These are phyloP conservation scores for Eimeria brunetti DNA, from an alignment of 169 alveolate genomes.

Conservation along the genomic window DNA sequence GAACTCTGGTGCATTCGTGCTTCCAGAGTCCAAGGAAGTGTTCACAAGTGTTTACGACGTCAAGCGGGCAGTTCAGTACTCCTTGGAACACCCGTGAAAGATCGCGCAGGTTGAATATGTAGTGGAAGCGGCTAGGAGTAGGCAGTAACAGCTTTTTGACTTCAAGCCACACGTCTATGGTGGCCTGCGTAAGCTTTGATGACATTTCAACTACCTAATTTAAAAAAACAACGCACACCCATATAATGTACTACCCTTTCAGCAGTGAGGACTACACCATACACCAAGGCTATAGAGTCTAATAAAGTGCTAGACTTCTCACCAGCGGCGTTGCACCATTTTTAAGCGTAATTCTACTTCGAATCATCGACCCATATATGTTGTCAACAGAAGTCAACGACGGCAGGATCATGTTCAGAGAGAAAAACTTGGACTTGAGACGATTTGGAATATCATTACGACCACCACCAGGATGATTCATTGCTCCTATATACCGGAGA, in stretches of 20 bases:
- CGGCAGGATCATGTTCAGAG: constrained; percentile 97
- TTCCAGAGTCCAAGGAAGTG: constrained; percentile 94
- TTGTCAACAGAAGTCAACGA: constrained; percentile 95
- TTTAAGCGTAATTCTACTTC: constrained; percentile 94
- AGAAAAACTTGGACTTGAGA: constrained; percentile 95
- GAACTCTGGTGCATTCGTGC: constrained; percentile 97
- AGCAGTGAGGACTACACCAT: not conserved
- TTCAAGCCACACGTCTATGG: constrained; percentile 94
- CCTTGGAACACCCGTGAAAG: constrained; percentile 98
- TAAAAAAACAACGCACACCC: constrained; percentile 57
- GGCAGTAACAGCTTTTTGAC: constrained; percentile 87
- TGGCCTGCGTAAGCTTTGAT: constrained; percentile 91
- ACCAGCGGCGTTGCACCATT: constrained; percentile 79
- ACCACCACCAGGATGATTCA: constrained; percentile 98
- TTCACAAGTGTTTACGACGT: constrained; percentile 85
- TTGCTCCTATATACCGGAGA: constrained; percentile 95
- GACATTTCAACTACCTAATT: constrained; percentile 90
- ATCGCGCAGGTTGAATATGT: constrained; percentile 97
- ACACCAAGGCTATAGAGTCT: not conserved
- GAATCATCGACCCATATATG: constrained; percentile 96
- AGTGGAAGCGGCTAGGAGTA: constrained; percentile 96
- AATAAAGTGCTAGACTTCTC: not conserved
- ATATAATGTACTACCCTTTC: not conserved
- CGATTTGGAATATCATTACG: constrained; percentile 98
- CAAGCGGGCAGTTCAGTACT: constrained; percentile 86